Percentiles rank a stretch among this genome's conserved stretches.
phyloP scores from a whole-genome alignment of 305 asterid species.

The Solanum hybrid region DNA sequence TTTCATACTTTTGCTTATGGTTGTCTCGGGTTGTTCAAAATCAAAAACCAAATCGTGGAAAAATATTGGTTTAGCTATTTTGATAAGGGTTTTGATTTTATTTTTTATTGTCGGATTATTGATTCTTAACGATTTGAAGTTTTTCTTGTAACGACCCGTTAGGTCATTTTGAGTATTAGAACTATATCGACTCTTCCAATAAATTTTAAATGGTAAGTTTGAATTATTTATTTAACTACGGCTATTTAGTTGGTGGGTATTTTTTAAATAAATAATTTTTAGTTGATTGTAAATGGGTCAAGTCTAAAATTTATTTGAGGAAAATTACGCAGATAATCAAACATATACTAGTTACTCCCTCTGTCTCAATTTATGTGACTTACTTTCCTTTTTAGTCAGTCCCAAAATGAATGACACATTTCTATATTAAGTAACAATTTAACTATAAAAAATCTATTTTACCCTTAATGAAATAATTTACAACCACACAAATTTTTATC shows the following conservation, averaged over 20 bases:
- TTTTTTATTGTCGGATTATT: neutral
- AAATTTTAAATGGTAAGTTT: no score
- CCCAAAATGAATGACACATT: no score
- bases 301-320: neutral
- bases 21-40: neutral
- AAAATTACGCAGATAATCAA: neutral
- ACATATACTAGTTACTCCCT: no score
- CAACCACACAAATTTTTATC: no score
- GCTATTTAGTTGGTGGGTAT: neutral
- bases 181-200: neutral
- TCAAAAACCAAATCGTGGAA: neutral
- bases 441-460: no score
- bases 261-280: no score
- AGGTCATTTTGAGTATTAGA: neutral
- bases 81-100: neutral
- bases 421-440: no score
- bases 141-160: no score
- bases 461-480: no score
- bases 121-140: neutral
- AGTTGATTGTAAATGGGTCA: neutral
- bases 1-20: neutral
- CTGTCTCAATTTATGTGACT: no score
- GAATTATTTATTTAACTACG: neutral
- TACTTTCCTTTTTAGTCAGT: no score
- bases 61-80: no score